These are phyloP conservation scores for Clohesyomyces aquaticus DNA, from an alignment of 495 filamentous ascomycete genomes.

Conservation along the genomic window DNA sequence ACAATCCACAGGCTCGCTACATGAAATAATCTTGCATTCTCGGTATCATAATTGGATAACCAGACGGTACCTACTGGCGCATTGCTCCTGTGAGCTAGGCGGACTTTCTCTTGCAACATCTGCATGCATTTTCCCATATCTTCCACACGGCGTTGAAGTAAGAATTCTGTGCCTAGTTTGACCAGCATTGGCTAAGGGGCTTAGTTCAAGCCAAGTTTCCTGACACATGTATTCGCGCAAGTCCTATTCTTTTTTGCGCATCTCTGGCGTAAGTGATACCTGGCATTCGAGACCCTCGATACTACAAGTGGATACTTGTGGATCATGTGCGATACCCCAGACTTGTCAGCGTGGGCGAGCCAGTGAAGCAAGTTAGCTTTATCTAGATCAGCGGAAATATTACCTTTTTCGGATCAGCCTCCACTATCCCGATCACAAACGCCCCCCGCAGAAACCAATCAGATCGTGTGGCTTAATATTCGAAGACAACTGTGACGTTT, in stretches of 20 bases:
- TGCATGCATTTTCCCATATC: too few relatives aligned
- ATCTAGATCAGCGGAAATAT: slow-evolving; percentile 26
- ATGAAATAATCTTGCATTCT: slow-evolving; percentile 58
- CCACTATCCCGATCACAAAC: slow-evolving; percentile 10
- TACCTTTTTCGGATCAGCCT: slow-evolving; percentile 1
- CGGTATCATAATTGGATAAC: too few relatives aligned
- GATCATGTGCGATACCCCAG: slow-evolving; percentile 28
- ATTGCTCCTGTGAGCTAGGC: too few relatives aligned
- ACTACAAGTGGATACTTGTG: neutral
- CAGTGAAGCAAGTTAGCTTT: slow-evolving; percentile 20
- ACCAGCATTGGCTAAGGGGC: neutral
- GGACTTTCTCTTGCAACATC: too few relatives aligned
- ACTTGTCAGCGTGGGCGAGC: neutral
- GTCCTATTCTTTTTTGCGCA: slow-evolving; percentile 9
- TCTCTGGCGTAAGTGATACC: slow-evolving; percentile 16
- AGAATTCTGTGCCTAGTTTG: too few relatives aligned
- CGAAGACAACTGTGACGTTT: neutral
- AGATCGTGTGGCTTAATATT: neutral
- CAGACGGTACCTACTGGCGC: too few relatives aligned
- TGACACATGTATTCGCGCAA: neutral
- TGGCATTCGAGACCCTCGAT: slow-evolving; percentile 6
- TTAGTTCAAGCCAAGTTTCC: neutral
- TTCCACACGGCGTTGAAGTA: too few relatives aligned
- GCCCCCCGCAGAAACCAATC: slow-evolving; percentile 9
- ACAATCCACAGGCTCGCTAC: slow-evolving; percentile 62